phyloP scores from a whole-genome alignment of 192 early-diverging fungal species.

The Geranomyces michiganensis region DNA sequence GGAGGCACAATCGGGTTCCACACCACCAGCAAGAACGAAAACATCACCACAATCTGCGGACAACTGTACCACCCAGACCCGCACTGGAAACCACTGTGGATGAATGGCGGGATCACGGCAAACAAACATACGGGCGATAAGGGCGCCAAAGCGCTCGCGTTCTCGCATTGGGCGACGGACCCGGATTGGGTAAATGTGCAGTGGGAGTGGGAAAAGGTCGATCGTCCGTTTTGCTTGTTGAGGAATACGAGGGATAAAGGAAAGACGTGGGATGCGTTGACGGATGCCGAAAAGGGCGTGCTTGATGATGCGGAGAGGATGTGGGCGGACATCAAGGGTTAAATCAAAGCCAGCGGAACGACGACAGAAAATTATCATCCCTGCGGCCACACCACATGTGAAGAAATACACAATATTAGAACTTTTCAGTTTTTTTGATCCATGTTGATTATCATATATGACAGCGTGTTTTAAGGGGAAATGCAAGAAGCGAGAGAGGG shows the following conservation, averaged over 20 bases:
- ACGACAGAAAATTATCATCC: too few relatives aligned
- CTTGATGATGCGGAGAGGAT: not conserved
- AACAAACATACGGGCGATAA: constrained; percentile 27
- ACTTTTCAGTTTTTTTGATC: too few relatives aligned
- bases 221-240: constrained; percentile 40
- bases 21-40: not conserved
- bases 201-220: constrained; percentile 42
- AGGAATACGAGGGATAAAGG: not conserved
- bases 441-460: too few relatives aligned
- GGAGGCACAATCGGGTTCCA: constrained; percentile 55
- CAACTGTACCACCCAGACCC: constrained; percentile 32
- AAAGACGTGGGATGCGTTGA: constrained; percentile 2
- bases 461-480: too few relatives aligned
- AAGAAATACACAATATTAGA: too few relatives aligned
- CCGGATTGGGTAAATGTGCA: not conserved
- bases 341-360: not conserved
- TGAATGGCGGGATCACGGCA: constrained; percentile 39
- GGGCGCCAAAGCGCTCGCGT: not conserved
- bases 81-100: constrained; percentile 28
- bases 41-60: constrained; percentile 28
- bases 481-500: too few relatives aligned
- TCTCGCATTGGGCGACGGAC: constrained; percentile 27
- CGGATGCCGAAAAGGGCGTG: not conserved
- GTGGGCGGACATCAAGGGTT: constrained; percentile 12
- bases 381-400: too few relatives aligned